Base-by-base conservation (phyloP, 2,329 filamentous ascomycete species). In the Leptosphaerulina australis region DNA sequence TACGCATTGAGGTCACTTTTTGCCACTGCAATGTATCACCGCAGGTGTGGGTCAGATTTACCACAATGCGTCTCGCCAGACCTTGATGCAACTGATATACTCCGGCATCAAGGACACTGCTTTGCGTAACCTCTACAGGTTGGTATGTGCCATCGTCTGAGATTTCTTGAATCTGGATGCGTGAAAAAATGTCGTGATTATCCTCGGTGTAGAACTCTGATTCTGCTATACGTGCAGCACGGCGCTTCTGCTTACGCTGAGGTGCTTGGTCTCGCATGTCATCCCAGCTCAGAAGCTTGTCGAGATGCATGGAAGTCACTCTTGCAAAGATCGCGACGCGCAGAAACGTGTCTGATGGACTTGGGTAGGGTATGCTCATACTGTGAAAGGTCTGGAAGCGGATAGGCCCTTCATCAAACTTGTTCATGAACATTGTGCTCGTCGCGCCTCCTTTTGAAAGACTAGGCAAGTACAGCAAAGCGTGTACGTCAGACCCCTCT, bases 321-420 rank as follows among this genome's bases (percentile, higher is more conserved):
- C 88, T 88, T 14, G 94, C 92, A 70, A 96, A 97, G 53, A 99
- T 88, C 38, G 91, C 91, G 7, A 96, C 88, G 45, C 94, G 85
- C 44, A 99, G 75, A 18, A 85, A 88, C 1, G 91, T 86, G 36
- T 88, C 87, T 17, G 83, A 83, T 1, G 91, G 84, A 36, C 87
- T 88, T 33, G 87, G 88, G 26, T 96, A 80, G 3, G 92, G 90
- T 44, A 99, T 81, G 69, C 91, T 96, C 91, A 99, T 96, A 72
- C 91, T 96, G 77, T 99, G 94, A 39, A 97, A 92, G 73, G 94
- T 99, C 74, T 97, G 93, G 62, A 99, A 99, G 3, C 90, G 87
- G 47, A 99, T 86, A 0, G 92, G 86, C 0, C 90, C 88, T 72
- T 99, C 94, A 63, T 97, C 92, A 64, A 99, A 99, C 47, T 91